Evolutionary conservation across 768 basidiomycete genomes (phyloP).

Genomic region (Paxillus involutus): DNA sequence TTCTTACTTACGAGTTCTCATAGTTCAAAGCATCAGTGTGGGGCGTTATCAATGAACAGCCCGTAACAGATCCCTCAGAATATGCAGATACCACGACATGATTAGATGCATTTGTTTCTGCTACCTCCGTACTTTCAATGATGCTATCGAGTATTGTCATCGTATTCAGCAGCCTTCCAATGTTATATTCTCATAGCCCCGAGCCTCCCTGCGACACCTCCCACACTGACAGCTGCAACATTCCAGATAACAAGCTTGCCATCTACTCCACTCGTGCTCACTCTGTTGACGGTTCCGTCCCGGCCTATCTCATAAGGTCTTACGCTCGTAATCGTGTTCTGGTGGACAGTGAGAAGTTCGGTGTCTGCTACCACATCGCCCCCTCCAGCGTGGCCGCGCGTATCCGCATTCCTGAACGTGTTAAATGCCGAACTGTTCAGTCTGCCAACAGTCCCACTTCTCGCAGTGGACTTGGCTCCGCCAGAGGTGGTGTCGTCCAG

Average conservation of each 20-base stretch:
- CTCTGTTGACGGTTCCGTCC: conserved; percentile 60
- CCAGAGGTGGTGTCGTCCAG: conserved; percentile 73
- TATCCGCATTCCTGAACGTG: conserved; percentile 90
- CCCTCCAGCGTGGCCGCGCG: conserved; percentile 48
- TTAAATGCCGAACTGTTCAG: conserved; percentile 94
- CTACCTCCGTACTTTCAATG: neutral
- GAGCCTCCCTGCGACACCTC: conserved; percentile 45
- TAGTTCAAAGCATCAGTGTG: conserved; percentile 97
- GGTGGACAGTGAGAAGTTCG: conserved; percentile 87
- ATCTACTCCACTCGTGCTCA: conserved; percentile 93
- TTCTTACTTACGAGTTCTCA: conserved; percentile 1
- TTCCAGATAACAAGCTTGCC: conserved; percentile 93
- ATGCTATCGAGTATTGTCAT: neutral
- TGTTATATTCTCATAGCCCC: conserved; percentile 46
- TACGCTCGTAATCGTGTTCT: conserved; percentile 97
- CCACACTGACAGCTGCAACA: conserved; percentile 52
- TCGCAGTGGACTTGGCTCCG: conserved; percentile 40
- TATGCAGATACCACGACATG: conserved; percentile 15
- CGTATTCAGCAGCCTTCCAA: conserved; percentile 14
- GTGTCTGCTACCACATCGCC: conserved; percentile 50
- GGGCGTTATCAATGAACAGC: conserved; percentile 87
- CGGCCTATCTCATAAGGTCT: conserved; percentile 62
- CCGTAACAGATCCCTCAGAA: conserved; percentile 25
- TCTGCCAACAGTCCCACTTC: conserved; percentile 55
- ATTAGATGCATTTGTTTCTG: neutral